A percentile compares a stretch with the other conserved stretches of the same genome.
Evolutionary conservation across 345 rosid genomes (phyloP).

Genomic region (Acer negundo): DNA sequence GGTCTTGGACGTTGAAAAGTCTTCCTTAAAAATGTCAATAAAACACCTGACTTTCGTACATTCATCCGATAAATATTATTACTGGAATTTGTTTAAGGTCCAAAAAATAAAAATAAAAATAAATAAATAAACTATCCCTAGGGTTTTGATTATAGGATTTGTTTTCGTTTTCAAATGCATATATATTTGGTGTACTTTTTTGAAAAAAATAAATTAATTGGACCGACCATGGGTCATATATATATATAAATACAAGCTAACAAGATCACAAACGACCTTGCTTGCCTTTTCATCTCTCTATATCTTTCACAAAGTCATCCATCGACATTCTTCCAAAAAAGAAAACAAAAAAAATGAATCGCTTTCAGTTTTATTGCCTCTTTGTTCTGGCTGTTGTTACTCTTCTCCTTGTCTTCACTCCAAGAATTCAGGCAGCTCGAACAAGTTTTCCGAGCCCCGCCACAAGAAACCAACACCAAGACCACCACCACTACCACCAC

Average conservation of each 20-base stretch:
- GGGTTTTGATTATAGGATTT: too few species aligned
- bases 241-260: background rate
- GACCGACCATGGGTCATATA: background rate
- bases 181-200: background rate
- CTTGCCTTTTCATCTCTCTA: background rate
- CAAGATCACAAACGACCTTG: constrained; percentile 1
- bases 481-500: background rate
- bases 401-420: constrained; percentile 1
- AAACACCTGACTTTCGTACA: background rate
- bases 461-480: background rate
- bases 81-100: too few species aligned
- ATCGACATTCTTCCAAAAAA: background rate
- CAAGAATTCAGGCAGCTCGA: constrained; percentile 10
- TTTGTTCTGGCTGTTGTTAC: background rate
- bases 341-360: constrained; percentile 12
- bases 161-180: background rate
- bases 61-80: too few species aligned
- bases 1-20: background rate
- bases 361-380: background rate
- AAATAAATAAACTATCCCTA: too few species aligned
- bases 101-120: too few species aligned
- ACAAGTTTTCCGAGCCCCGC: constrained; percentile 19
- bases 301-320: background rate
- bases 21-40: too few species aligned
- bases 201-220: background rate